Evolutionary conservation across 2,329 filamentous ascomycete genomes (phyloP).

Genomic region (Coleophoma cylindrospora): DNA sequence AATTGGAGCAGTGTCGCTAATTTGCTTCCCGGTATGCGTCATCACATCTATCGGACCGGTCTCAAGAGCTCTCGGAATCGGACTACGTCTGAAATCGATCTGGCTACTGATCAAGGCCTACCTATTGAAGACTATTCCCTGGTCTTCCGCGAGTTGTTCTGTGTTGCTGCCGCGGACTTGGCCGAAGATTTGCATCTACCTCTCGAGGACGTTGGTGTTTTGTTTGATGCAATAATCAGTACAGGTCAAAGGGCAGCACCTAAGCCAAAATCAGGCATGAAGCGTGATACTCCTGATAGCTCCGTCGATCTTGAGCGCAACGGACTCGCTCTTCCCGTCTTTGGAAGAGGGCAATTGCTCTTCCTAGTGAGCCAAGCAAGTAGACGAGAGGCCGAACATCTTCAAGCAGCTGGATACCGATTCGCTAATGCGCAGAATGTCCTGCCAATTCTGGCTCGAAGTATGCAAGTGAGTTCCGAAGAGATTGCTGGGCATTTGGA

Average conservation of each 20-base stretch:
- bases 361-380: conserved; percentile 67
- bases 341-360: conserved; percentile 72
- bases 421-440: conserved; percentile 70
- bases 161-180: conserved; percentile 70
- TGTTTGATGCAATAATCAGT: conserved; percentile 72
- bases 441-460: conserved; percentile 60
- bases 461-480: conserved; percentile 65
- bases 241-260: conserved; percentile 44
- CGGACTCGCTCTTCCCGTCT: conserved; percentile 28
- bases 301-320: conserved; percentile 34
- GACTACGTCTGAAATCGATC: conserved; percentile 35
- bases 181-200: conserved; percentile 61
- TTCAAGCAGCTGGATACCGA: conserved; percentile 71
- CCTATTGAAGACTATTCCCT: conserved; percentile 66
- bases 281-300: conserved; percentile 5
- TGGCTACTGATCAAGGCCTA: conserved; percentile 48
- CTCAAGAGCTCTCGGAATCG: conserved; percentile 24
- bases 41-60: conserved; percentile 55
- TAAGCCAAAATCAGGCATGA: conserved; percentile 3
- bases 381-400: conserved; percentile 52
- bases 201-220: conserved; percentile 58
- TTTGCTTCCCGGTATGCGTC: conserved; percentile 67
- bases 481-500: conserved; percentile 58
- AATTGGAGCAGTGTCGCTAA: conserved; percentile 69
- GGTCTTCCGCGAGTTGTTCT: conserved; percentile 80